Percentiles rank a stretch among this genome's conserved stretches.
Conservation (phyloP, 495 filamentous ascomycete species). For the Penicillium roqueforti region DNA sequence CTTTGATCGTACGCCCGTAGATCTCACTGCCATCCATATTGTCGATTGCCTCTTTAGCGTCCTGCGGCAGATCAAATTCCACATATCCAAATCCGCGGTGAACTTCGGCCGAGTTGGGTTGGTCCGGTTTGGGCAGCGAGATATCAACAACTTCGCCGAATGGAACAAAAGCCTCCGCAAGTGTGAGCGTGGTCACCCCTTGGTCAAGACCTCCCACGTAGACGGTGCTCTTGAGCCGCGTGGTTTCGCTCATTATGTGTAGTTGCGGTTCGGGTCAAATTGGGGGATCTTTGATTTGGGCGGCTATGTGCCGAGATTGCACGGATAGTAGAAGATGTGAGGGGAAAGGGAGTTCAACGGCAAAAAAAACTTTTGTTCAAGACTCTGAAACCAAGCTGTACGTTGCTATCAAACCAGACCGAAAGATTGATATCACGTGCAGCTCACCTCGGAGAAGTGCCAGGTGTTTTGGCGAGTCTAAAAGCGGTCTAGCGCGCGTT, state of each 20-base stretch:
- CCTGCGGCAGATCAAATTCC: constrained; percentile 80
- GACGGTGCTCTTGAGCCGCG: constrained; percentile 81
- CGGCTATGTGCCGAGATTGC: not conserved
- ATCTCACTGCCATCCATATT: constrained; percentile 98
- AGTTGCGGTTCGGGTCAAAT: not conserved
- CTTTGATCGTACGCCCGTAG: constrained; percentile 89
- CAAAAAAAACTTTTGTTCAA: not conserved
- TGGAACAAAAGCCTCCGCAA: constrained; percentile 90
- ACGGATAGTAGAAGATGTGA: not conserved
- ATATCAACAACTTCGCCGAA: constrained; percentile 94
- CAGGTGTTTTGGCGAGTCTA: constrained; percentile 42
- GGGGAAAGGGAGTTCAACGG: not conserved
- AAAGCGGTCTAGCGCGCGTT: constrained; percentile 31
- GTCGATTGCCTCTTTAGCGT: constrained; percentile 94
- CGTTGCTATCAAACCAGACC: constrained; percentile 5
- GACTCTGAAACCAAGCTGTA: constrained; percentile 1
- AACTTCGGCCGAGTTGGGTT: constrained; percentile 61
- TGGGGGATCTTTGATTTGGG: not conserved
- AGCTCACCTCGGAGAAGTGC: constrained; percentile 19
- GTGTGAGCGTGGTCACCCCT: constrained; percentile 63
- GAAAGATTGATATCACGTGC: constrained; percentile 43
- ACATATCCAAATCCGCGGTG: constrained; percentile 97
- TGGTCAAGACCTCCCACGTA: constrained; percentile 88
- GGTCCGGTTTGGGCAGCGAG: constrained; percentile 79
- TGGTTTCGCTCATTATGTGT: constrained; percentile 66